Conservation (phyloP, 352 stramenopile species). For the Sclerospora graminicola region DNA sequence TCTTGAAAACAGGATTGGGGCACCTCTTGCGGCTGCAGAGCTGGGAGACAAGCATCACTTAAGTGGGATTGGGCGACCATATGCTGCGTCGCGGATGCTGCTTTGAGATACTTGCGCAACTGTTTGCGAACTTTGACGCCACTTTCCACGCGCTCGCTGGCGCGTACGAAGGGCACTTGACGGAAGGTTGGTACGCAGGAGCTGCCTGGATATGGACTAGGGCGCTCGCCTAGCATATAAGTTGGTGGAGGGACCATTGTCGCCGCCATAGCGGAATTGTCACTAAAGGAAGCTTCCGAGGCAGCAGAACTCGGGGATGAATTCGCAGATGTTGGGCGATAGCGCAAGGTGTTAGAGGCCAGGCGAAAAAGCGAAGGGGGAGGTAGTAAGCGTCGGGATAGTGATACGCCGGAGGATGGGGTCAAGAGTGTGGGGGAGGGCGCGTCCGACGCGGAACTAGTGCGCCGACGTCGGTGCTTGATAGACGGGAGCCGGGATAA, state of each 20-base stretch:
- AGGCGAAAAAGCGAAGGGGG: too few species aligned
- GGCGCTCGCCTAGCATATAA: conserved; percentile 76
- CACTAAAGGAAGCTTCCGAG: neutral
- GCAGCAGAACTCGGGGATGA: conserved; percentile 1
- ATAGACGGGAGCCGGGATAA: conserved; percentile 11
- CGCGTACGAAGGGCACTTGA: conserved; percentile 77
- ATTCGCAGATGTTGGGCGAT: neutral
- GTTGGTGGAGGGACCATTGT: conserved; percentile 39
- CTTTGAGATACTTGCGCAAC: conserved; percentile 76
- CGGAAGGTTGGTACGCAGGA: conserved; percentile 48
- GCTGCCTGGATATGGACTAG: conserved; percentile 41
- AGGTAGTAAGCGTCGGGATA: too few species aligned
- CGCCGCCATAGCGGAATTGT: conserved; percentile 12
- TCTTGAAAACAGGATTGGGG: conserved; percentile 68
- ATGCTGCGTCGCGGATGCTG: conserved; percentile 61
- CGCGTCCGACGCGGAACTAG: conserved; percentile 13
- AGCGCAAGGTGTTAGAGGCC: neutral
- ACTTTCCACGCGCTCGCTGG: conserved; percentile 68
- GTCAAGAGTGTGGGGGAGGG: conserved; percentile 2
- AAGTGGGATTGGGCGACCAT: conserved; percentile 74
- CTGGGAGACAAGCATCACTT: conserved; percentile 58
- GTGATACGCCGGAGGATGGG: neutral
- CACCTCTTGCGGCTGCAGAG: conserved; percentile 75
- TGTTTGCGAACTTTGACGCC: conserved; percentile 77
- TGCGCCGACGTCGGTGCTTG: conserved; percentile 14